These are phyloP conservation scores for Monosporascus sp. DNA, from an alignment of 2,329 filamentous ascomycete species.

Conservation along the genomic window DNA sequence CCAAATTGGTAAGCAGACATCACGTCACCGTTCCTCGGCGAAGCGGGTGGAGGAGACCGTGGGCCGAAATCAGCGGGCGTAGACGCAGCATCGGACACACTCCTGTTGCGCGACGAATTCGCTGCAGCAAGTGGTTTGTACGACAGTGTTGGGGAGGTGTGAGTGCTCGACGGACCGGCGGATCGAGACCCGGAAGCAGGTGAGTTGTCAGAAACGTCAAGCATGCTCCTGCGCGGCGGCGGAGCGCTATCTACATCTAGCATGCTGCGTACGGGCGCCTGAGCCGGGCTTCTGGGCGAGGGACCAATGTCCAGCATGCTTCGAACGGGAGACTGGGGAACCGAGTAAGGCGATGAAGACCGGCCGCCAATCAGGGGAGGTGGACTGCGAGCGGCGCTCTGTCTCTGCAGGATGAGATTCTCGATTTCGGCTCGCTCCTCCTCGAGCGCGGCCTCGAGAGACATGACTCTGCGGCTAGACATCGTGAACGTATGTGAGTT, in stretches of 20 bases:
- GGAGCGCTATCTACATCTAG: conserved; percentile 49
- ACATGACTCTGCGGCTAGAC: conserved; percentile 24
- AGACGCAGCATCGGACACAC: conserved; percentile 49
- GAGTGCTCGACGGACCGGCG: conserved; percentile 35
- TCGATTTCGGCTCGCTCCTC: conserved; percentile 29
- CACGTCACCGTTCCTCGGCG: conserved; percentile 32
- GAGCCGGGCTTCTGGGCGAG: conserved; percentile 33
- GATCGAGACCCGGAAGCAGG: conserved; percentile 13
- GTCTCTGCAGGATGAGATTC: conserved; percentile 22
- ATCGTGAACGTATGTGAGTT: conserved; percentile 15
- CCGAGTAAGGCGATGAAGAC: conserved; percentile 50
- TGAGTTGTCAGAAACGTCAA: conserved; percentile 39
- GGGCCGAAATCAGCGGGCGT: conserved; percentile 44
- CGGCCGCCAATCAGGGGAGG: conserved; percentile 27
- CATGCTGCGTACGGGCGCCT: conserved; percentile 59
- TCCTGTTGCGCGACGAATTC: conserved; percentile 38
- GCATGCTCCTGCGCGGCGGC: conserved; percentile 45
- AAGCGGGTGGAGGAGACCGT: conserved; percentile 24
- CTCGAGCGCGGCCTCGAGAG: conserved; percentile 29
- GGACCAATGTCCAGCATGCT: conserved; percentile 61
- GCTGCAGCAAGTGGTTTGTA: conserved; percentile 27
- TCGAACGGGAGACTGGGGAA: conserved; percentile 60
- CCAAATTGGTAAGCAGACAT: conserved; percentile 57
- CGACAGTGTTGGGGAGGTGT: conserved; percentile 41
- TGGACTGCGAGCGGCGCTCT: conserved; percentile 13